Base-by-base conservation (phyloP, 306 rosid species). In the Vigna trinervia region DNA sequence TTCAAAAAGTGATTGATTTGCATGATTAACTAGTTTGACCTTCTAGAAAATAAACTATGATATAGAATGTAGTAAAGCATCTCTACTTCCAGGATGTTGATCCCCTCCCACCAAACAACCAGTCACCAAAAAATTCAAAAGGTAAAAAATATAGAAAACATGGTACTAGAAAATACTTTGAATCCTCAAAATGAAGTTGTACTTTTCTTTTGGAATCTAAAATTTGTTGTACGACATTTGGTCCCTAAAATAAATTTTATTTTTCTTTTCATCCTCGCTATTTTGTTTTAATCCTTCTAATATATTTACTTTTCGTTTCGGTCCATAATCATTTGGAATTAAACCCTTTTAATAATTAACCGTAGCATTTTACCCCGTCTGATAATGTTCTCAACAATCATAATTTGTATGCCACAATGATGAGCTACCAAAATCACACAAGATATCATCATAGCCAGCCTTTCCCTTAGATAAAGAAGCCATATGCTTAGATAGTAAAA, bases 401-500 rank as follows among this genome's bases (percentile, higher is more conserved):
- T 51, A 48, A 17, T 75, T 17, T 26, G 43, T 58, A 48, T 48
- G 57, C 28, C 48, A 45, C 68, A 41, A 8, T 11, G 51, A 81
- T 19, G 30, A 75, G 69, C 19, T 50, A 50, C 69, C 22, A 61
- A 48, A 22, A 28, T 17, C 39, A 47, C 20, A 68, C 2, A 26
- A 71, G 71, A 67, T 3, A 26, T 20, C 48, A 12, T 56, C 70
- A 77, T 15, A 46, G 46, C 23, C 39, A 51, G 57, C 30, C 74
- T 76, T 52, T 65, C 26, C 50, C 46, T 58, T 74, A 45, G 57
- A 58, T 51, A 76, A 63, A 32, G 30, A 11, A 36, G 12, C 39
- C 19, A 63, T 13, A 26, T 0, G 12, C 54, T 76, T 7, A 38
- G 66, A 39, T 0, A 23, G 57, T 47, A 71, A 48, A 71, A 65